These are phyloP conservation scores for Cercophora newfieldiana DNA, from an alignment of 495 filamentous ascomycete genomes.

Conservation along the genomic window DNA sequence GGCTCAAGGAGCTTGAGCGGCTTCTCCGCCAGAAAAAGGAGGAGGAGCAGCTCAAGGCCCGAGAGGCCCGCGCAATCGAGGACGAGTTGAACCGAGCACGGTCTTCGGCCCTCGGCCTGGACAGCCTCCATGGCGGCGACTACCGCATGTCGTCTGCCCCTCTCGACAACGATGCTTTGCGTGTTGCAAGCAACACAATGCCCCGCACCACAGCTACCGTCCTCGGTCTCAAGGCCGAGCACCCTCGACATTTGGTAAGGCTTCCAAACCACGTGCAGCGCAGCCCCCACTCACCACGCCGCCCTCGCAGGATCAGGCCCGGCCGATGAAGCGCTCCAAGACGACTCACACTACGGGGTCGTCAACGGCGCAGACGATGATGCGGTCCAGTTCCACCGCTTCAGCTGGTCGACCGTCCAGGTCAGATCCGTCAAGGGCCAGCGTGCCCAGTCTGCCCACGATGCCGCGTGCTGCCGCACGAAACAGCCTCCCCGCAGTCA, in stretches of 20 bases:
- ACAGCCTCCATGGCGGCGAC: constrained; percentile 30
- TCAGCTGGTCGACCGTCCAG: constrained; percentile 6
- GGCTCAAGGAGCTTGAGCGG: constrained; percentile 22
- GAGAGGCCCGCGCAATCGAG: constrained; percentile 13
- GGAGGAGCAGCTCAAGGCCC: constrained; percentile 11
- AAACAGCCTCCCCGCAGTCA: constrained; percentile 8
- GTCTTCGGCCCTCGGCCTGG: constrained; percentile 21
- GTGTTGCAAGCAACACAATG: constrained; percentile 35
- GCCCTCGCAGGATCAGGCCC: constrained; percentile 24
- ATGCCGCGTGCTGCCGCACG: constrained; percentile 8
- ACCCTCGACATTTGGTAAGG: constrained; percentile 26
- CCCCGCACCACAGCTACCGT: constrained; percentile 29
- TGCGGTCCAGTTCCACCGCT: constrained; percentile 30
- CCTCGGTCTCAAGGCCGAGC: constrained; percentile 7
- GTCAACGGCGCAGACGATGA: constrained; percentile 27
- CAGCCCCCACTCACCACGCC: constrained; percentile 15
- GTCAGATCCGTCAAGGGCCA: constrained; percentile 17
- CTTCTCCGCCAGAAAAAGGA: constrained; percentile 21
- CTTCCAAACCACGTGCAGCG: not conserved
- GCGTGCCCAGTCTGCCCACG: constrained; percentile 9
- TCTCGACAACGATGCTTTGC: constrained; percentile 28
- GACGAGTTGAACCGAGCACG: constrained; percentile 26
- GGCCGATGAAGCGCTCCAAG: constrained; percentile 38
- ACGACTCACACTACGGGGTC: constrained; percentile 27
- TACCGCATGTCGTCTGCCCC: constrained; percentile 31